Evolutionary conservation across 1,284 basidiomycete species (phyloP), one percentile per base, ranked within the genome.

Genomic region (Athelia sp.): DNA sequence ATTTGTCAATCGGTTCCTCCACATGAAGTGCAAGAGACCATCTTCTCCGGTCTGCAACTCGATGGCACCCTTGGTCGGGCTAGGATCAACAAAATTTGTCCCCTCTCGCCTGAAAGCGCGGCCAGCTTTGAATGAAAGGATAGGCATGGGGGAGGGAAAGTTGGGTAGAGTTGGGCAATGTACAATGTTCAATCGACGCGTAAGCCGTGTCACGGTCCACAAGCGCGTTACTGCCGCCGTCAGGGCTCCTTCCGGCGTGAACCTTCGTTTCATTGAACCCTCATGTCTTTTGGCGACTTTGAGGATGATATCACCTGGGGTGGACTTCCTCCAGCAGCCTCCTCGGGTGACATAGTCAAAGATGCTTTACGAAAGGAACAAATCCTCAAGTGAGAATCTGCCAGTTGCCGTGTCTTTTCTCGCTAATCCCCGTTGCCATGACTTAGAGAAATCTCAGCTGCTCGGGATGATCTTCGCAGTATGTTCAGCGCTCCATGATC

Each of bases 41-140:
- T 91, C 89, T 1, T 90, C 88, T 35, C 75, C 80, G 50, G 76
- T 81, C 34, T 76, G 72, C 45, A 91, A 68, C 14, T 81, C 64
- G 54, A 91, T 73, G 11, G 84, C 82, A 49, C 88, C 89, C 64
- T 90, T 91, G 11, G 76, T 76, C 0, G 82, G 73, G 47, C 70
- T 70, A 0, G 86, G 74, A 48, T 87, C 86, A 15, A 91, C 78
- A 46, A 73, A 74, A 56, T 85, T 87, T 14, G 84, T 80, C 26
- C 70, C 75, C 45, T 76, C 78, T 46, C 84, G 74, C 50, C 87
- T 71, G 52, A 84, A 79, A 1, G 81, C 81, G 23, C 87, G 77
- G n/a, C 88, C 89, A 3, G 89, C 88, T 61, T 90, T 90, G 73
- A 90, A 88, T 14, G 84, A 84, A 44, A 90, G 77, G 19, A 83